Evolutionary conservation across 441 rosid species (phyloP).

Genomic region (Populus trichocarpa): DNA sequence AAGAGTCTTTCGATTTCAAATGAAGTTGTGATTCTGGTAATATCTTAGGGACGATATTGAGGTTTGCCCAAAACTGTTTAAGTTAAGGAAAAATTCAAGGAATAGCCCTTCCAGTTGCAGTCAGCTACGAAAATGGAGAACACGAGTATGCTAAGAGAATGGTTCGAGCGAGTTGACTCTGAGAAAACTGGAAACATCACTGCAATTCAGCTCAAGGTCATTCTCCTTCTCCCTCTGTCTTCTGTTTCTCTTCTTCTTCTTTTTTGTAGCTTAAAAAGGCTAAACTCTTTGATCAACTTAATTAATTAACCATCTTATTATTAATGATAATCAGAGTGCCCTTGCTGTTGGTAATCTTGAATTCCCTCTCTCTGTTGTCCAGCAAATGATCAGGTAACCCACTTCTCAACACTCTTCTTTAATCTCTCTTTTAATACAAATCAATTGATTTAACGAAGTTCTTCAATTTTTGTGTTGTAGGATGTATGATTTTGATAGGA

Average conservation of each 20-base stretch:
- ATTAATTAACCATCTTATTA: background rate
- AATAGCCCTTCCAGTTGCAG: background rate
- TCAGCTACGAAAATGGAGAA: constrained; percentile 36
- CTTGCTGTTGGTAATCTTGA: constrained; percentile 59
- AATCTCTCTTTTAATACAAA: background rate
- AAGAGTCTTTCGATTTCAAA: no score
- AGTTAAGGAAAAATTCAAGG: no score
- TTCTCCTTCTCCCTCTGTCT: background rate
- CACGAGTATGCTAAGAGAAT: constrained; percentile 42
- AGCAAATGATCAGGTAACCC: constrained; percentile 65
- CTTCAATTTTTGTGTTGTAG: constrained; percentile 21
- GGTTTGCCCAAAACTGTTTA: background rate
- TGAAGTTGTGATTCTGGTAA: background rate
- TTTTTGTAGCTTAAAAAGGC: background rate
- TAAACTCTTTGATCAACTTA: background rate
- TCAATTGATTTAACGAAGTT: background rate
- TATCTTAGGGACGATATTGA: background rate
- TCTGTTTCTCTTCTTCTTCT: background rate
- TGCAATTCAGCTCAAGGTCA: constrained; percentile 63
- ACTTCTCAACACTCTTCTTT: background rate
- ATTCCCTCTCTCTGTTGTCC: constrained; percentile 52
- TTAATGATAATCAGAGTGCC: constrained; percentile 38
- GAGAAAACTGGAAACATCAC: constrained; percentile 53
- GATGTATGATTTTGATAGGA: constrained; percentile 71
- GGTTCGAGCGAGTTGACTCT: constrained; percentile 72